Conservation (phyloP, 2,329 filamentous ascomycete genomes). For the Fusarium dimerum region DNA sequence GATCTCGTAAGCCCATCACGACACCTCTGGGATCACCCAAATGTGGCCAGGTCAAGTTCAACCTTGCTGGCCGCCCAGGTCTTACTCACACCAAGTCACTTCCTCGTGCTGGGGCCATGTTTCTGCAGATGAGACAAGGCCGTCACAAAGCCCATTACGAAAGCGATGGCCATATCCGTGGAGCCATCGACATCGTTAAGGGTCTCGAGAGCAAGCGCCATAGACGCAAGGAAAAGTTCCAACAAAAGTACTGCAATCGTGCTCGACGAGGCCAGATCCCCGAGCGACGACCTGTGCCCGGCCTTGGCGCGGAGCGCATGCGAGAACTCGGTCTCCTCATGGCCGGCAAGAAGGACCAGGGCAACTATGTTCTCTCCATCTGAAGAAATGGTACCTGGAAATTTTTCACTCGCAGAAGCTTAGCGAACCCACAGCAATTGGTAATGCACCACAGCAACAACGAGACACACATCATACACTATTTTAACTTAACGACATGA, state of each 20-base stretch:
- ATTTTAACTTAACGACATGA: conserved; percentile 19
- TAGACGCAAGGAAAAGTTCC: conserved; percentile 88
- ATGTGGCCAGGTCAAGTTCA: conserved; percentile 39
- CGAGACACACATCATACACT: conserved; percentile 18
- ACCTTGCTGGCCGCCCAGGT: conserved; percentile 58
- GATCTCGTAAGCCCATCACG: conserved; percentile 54
- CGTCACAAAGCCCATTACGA: conserved; percentile 37
- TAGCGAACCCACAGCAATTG: too few relatives aligned
- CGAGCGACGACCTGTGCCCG: conserved; percentile 70
- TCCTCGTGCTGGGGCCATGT: conserved; percentile 74
- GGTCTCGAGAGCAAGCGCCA: conserved; percentile 93
- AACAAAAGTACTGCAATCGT: conserved; percentile 85
- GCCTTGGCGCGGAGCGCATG: conserved; percentile 92
- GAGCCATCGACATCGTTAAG: conserved; percentile 97
- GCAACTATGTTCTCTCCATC: conserved; percentile 77
- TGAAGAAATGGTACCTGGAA: conserved; percentile 38
- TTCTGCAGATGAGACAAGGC: conserved; percentile 53
- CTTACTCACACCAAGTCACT: conserved; percentile 82
- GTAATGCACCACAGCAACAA: conserved; percentile 1
- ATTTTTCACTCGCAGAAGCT: too few relatives aligned
- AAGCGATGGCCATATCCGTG: conserved; percentile 69
- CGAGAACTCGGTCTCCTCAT: conserved; percentile 76
- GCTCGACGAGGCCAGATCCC: conserved; percentile 67
- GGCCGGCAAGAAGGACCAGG: conserved; percentile 74
- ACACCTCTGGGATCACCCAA: conserved; percentile 43